Percentiles rank a stretch among this genome's conserved stretches.
phyloP scores from a whole-genome alignment of 2,329 filamentous ascomycete species.

The Paradendryphiella salina region DNA sequence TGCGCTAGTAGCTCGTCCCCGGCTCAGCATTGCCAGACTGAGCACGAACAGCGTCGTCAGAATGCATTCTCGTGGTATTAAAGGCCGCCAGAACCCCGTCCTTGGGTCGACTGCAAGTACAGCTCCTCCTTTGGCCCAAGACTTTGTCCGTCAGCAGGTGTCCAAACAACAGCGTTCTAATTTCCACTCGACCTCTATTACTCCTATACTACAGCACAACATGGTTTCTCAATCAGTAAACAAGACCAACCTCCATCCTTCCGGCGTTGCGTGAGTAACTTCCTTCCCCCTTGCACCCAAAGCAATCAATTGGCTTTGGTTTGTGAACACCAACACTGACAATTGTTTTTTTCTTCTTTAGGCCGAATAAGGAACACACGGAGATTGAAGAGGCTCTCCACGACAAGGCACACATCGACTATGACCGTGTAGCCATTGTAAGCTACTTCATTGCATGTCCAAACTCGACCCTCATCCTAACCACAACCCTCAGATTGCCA shows the following conservation, averaged over 20 bases:
- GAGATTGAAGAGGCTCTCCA: constrained; percentile 98
- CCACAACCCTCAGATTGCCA: constrained; percentile 63
- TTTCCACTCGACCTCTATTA: constrained; percentile 63
- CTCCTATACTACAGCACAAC: constrained; percentile 28
- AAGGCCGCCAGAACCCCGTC: constrained; percentile 44
- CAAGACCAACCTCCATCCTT: constrained; percentile 88
- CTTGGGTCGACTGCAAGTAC: constrained; percentile 43
- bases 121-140: constrained; percentile 53
- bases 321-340: constrained; percentile 20
- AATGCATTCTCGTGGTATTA: constrained; percentile 43
- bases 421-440: constrained; percentile 97
- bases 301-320: constrained; percentile 3
- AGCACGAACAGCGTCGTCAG: constrained; percentile 35
- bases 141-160: constrained; percentile 62
- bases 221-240: constrained; percentile 67
- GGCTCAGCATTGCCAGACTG: constrained; percentile 27
- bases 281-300: background rate
- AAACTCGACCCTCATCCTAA: constrained; percentile 13
- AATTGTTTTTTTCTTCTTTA: constrained; percentile 43
- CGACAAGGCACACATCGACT: constrained; percentile 98
- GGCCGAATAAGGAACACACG: constrained; percentile 84
- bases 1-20: constrained; percentile 29
- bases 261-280: constrained; percentile 79
- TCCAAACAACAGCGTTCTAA: constrained; percentile 62
- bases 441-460: constrained; percentile 43